Evolutionary conservation across 2,329 filamentous ascomycete genomes (phyloP), one percentile per base, ranked within the genome.

Genomic region (Penicillium corylophilum): DNA sequence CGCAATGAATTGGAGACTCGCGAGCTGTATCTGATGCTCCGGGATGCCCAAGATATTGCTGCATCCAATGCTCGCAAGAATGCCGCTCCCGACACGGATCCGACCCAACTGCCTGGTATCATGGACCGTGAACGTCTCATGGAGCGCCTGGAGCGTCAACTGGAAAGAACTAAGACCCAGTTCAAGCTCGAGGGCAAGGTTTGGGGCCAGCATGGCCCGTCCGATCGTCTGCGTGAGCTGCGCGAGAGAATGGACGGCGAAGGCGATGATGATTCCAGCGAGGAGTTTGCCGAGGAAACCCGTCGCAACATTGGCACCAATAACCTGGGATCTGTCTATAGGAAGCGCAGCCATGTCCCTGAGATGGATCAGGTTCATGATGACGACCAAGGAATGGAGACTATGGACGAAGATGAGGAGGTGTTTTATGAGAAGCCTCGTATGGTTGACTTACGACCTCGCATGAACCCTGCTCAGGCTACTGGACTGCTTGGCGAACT

Each of bases 21-120:
- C 75, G 94, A 99, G 73, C 77, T 99, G 20, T 99, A 97, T 72
- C 87, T 99, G 50, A 99, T 99, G 94, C 86, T 99, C 58, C 86
- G 93, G 55, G 94, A 99, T 73, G 93, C 94, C 33, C 93, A 97
- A 73, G 93, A 99, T 66, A 90, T 96, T 60, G 93, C 93, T 41
- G 92, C 91, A 22, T 91, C 93, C 3, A 89, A 90, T 64, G 89
- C 90, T n/a, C 80, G 83, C 67, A 84, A 82, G 61, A 55, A 51
- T 35, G 77, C 77, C 36, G 45, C 55, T 7, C 52, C 40, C 9
- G 81, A 84, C 36, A 82, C 82, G 20, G 88, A 94, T 67, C 84
- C 89, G 22, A 78, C 83, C 26, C 87, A 87, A 49, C 90, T 93
- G 87, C 85, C 91, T 69, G 94, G 94, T 56, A 97, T 99, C 55